A percentile compares a stretch with the other conserved stretches of the same genome.
Evolutionary conservation across 129 eudicot species (phyloP).

Genomic region (Kitagawia praeruptora): DNA sequence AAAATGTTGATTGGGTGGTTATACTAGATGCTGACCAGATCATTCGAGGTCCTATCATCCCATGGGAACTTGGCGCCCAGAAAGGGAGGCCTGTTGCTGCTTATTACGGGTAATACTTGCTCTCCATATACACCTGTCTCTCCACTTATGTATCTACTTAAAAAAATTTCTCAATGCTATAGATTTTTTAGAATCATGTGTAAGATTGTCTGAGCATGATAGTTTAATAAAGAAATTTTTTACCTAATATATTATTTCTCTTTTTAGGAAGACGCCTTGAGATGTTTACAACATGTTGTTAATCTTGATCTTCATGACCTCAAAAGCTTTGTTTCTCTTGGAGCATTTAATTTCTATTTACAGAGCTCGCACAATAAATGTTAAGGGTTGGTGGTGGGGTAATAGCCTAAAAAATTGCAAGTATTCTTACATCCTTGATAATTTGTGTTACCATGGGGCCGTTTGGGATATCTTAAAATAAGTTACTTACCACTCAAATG

Average conservation of each 20-base stretch:
- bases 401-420: background rate
- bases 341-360: no score
- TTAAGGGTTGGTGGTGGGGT: no score
- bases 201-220: no score
- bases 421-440: background rate
- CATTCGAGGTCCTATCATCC: slow-evolving; percentile 87
- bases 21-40: slow-evolving; percentile 92
- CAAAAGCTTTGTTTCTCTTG: no score
- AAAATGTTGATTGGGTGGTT: slow-evolving; percentile 98
- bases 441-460: no score
- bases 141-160: background rate
- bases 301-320: background rate
- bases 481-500: no score
- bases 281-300: background rate
- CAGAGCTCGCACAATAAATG: no score
- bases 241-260: no score
- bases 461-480: no score
- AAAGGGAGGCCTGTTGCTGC: slow-evolving; percentile 97
- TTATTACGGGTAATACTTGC: slow-evolving; percentile 61
- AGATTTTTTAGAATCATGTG: background rate
- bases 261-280: background rate
- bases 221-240: no score
- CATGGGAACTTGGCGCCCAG: slow-evolving; percentile 95
- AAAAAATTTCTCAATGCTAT: background rate
- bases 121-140: background rate